Conservation (phyloP, 1,284 basidiomycete genomes). For the Ustilago sp. region DNA sequence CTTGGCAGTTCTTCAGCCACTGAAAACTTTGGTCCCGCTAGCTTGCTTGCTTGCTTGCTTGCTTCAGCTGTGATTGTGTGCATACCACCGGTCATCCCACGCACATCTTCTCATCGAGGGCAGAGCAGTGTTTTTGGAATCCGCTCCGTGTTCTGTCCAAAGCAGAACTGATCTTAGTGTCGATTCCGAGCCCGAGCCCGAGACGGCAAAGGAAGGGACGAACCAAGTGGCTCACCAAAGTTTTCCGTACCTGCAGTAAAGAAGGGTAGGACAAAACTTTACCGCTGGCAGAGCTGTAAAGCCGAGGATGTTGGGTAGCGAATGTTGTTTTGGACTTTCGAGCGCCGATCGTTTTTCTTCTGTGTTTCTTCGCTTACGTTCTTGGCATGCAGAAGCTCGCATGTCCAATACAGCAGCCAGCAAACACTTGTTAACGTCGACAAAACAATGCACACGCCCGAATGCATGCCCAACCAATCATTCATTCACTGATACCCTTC, state of each 20-base stretch:
- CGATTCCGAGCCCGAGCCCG: not conserved
- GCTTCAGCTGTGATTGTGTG: not conserved
- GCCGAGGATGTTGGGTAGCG: not conserved
- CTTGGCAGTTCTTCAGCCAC: constrained; percentile 1
- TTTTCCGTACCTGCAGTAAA: not conserved
- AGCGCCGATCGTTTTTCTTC: constrained; percentile 8
- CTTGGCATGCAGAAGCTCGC: constrained; percentile 11
- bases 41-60: not conserved
- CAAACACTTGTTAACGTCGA: not conserved
- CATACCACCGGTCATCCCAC: constrained; percentile 8
- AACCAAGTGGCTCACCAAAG: not conserved
- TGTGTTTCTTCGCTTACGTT: not conserved
- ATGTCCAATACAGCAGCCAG: constrained; percentile 3
- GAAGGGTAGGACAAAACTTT: not conserved
- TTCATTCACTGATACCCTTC: not conserved
- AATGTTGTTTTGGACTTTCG: not conserved
- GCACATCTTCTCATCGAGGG: not conserved
- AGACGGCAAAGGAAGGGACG: not conserved
- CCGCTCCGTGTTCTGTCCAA: not conserved
- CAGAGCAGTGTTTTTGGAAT: not conserved
- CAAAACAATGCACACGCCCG: not conserved
- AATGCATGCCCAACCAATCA: not conserved
- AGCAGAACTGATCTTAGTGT: not conserved
- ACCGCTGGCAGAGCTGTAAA: constrained; percentile 5
- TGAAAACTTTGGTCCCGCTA: not conserved